phyloP scores from a whole-genome alignment of 352 stramenopile genomes.

The Globisporangium cystogenes region DNA sequence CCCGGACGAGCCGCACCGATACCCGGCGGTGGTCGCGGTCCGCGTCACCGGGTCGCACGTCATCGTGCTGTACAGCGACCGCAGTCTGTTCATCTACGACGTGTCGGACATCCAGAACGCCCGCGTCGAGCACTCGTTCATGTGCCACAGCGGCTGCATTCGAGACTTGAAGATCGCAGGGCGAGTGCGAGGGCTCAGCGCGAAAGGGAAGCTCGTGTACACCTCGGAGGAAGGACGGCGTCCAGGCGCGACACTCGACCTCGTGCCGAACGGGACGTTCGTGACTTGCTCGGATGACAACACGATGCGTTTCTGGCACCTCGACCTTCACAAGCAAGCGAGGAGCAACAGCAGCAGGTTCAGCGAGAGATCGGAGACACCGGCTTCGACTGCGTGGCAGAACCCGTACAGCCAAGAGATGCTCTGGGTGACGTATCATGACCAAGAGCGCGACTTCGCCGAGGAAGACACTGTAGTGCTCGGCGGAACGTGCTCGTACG shows the following conservation, averaged over 20 bases:
- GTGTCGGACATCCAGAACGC: constrained; percentile 42
- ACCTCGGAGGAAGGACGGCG: constrained; percentile 11
- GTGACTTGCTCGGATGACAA: constrained; percentile 85
- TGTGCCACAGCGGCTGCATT: constrained; percentile 74
- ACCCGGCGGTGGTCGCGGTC: constrained; percentile 50
- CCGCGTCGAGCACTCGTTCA: constrained; percentile 61
- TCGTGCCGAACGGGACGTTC: constrained; percentile 64
- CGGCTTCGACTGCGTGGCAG: constrained; percentile 29
- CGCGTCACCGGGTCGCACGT: constrained; percentile 58
- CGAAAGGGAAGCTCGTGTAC: constrained; percentile 58
- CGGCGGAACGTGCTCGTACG: constrained; percentile 45
- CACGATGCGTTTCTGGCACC: constrained; percentile 83
- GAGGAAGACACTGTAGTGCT: constrained; percentile 37
- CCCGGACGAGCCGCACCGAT: constrained; percentile 43
- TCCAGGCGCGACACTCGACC: constrained; percentile 6
- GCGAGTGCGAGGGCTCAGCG: constrained; percentile 37
- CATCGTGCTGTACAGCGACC: constrained; percentile 71
- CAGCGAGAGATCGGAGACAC: constrained; percentile 1
- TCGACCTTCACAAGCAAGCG: constrained; percentile 55
- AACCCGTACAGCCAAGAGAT: constrained; percentile 73
- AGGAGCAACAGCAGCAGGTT: constrained; percentile 24
- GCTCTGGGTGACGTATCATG: constrained; percentile 62
- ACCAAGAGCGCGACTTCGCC: constrained; percentile 34
- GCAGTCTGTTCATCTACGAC: constrained; percentile 77
- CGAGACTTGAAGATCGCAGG: constrained; percentile 61